phyloP scores from a whole-genome alignment of 192 early-diverging fungal genomes.

The Gigaspora rosea region DNA sequence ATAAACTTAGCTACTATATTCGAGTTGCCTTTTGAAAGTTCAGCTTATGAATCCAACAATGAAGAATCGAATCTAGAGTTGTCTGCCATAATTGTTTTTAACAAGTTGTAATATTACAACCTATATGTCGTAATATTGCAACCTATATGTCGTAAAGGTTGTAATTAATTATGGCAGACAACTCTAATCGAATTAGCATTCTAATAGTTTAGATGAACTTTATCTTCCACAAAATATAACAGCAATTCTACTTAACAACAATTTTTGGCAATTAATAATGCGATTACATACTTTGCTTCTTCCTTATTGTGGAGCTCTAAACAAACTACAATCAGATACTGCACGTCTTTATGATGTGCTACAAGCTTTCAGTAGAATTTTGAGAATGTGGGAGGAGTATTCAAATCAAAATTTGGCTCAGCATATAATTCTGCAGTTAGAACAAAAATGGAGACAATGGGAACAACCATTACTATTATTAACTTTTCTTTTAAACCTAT shows the following conservation, averaged over 20 bases:
- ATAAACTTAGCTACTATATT: no score
- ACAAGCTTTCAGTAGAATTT: neutral
- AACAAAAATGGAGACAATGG: neutral
- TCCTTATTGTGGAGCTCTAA: constrained; percentile 1
- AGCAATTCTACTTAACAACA: neutral
- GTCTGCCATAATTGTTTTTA: no score
- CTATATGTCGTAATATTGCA: no score
- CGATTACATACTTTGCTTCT: neutral
- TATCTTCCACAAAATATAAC: neutral
- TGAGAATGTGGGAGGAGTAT: constrained; percentile 8
- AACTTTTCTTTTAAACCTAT: neutral
- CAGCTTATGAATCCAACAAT: no score
- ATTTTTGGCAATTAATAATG: neutral
- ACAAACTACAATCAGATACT: constrained; percentile 2
- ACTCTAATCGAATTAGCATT: no score
- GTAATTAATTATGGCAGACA: no score
- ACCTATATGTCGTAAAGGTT: no score
- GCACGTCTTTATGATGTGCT: constrained; percentile 2
- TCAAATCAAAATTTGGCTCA: neutral
- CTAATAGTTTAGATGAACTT: no score
- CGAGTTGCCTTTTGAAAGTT: no score
- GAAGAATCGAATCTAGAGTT: no score
- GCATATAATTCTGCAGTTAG: neutral
- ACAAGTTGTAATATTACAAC: no score
- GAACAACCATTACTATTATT: constrained; percentile 19